Base-by-base conservation (phyloP, 192 early-diverging fungal species). In the Coemansia guatemalensis region DNA sequence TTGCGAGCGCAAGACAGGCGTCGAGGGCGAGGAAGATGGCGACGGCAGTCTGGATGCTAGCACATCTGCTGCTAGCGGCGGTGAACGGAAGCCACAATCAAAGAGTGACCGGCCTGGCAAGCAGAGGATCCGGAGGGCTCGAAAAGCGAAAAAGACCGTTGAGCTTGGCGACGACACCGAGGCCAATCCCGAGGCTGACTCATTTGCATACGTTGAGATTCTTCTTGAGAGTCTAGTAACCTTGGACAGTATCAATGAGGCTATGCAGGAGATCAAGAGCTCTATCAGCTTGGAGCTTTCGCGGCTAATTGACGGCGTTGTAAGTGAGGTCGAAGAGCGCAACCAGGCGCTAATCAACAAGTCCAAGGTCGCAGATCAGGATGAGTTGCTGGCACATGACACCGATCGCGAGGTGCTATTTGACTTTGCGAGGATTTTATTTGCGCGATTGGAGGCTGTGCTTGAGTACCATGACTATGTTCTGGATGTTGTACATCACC, bases 201-300 rank as follows among this genome's bases (percentile, higher is more conserved):
- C 89, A 21, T 87, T 84, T 73, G 86, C 86, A 18, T 90, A 90
- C 47, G 85, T 93, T 27, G 91, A 91, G 70, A 90, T 89, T 62
- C 71, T 92, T 8, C 73, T 92, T 35, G 88, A 91, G 64, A 85
- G 88, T 22, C 74, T 92, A 17, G 82, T 81, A 5, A 66, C 85
- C 8, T 74, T 92, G 23, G 68, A 77, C 44, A 68, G 61, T 57
- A 69, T 64, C 24, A 62, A 55, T 62, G 54, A 64, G 62, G 60
- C 69, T 0, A 53, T 84, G 63, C 75, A 90, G 82, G 86, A 86
- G 20, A 82, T 93, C 54, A 82, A 85, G 60, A 86, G 90, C 68
- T 82, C 88, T 11, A 82, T 93, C 21, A 81, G 84, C 23, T 51
- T 88, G 9, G 91, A 93, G 68, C 82, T 90, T 9, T 83, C 88